Base-by-base conservation (phyloP, 441 rosid genomes). In the Syzygium malaccense region DNA sequence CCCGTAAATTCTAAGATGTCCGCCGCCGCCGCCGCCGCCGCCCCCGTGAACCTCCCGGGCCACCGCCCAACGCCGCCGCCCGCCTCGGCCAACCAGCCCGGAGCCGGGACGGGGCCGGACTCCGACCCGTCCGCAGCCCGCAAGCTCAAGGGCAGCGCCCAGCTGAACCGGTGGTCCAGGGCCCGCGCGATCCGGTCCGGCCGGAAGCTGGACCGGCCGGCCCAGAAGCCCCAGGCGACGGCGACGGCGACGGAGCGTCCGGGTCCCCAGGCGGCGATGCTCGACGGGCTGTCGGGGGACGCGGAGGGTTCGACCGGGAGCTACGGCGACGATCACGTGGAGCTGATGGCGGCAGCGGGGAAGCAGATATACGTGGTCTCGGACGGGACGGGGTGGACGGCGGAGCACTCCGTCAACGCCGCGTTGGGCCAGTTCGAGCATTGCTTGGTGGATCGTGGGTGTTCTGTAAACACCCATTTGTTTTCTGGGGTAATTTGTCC, bases 381-480 rank as follows among this genome's bases (percentile, higher is more conserved):
- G 64, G 99, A 96, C 91, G 99, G 99, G 89, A 97, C 99, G 71
- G 98, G 99, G 37, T 97, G 99, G 99, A 97, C 98, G 91, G 98
- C 92, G 88, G 99, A 96, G 92, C 97, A 96, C 88, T 92, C 97
- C 90, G 97, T 97, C 85, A 94, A 86, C 91, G 99, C 99, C 8
- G 98, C 99, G 41, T 90, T 97, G 92, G 99, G 99, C 1, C 98
- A 96, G 91, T 97, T 97, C 89, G 99, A 96, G 53, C 92, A 94
- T 62, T 97, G 99, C 89, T 93, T 97, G 91, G 98, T 95, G 78
- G 99, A 97, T 88, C 96, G 97, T 28, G 97, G 95, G 37, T 97
- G 98, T 90, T 94, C 99, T 54, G 99, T 97, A 12, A 96, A 94
- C 88, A 96, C 98, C 37, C 99, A 97, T 90, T 94, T 97, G 28